Evolutionary conservation across 305 asterid genomes (phyloP), one percentile per base, ranked within the genome.

Genomic region (Ilex paraguariensis): DNA sequence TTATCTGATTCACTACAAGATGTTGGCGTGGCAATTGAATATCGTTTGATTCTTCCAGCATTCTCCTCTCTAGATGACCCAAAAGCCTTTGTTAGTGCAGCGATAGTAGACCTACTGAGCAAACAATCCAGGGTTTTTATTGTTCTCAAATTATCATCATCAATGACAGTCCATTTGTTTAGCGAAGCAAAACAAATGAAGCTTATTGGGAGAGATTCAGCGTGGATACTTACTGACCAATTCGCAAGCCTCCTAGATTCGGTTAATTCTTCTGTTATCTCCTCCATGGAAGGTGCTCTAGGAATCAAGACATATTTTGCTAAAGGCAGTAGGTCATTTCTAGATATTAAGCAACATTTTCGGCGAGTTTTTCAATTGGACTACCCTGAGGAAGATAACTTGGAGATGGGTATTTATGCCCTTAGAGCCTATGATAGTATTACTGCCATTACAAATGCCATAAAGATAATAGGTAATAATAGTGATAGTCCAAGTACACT

Each of bases 171-270:
- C 32, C 57, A 14, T 17, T 39, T 79, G 50, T 75, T 79, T 58
- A 67, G 52, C 63, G 78, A 75, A 52, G 77, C 83, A 31, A 69
- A 75, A 57, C 55, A 54, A 46, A 31, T 57, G 11, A 74, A 76
- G 46, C 65, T 78, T 50, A 75, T 78, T 75, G 80, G 78, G 31
- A 66, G 74, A 71, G 83, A 78, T 17, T 75, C 81, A 8, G 83
- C 48, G 3, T 78, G 83, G 83, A 75, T 78, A 51, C 54, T 78
- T 48, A 56, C 65, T 8, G 70, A 75, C 46, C 46, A 71, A 51
- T 36, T 78, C 28, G 57, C 81, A 11, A 54, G 66, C 64, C 64
- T 78, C 61, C 60, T 78, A 51, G 76, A 75, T 66, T 78, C 74
- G 57, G 75, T 67, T 30, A 21, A 21, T 21, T 1, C 28, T 21